Evolutionary conservation across 768 basidiomycete genomes (phyloP), one percentile per base, ranked within the genome.

Genomic region (Rhodosporidiobolus odoratus): DNA sequence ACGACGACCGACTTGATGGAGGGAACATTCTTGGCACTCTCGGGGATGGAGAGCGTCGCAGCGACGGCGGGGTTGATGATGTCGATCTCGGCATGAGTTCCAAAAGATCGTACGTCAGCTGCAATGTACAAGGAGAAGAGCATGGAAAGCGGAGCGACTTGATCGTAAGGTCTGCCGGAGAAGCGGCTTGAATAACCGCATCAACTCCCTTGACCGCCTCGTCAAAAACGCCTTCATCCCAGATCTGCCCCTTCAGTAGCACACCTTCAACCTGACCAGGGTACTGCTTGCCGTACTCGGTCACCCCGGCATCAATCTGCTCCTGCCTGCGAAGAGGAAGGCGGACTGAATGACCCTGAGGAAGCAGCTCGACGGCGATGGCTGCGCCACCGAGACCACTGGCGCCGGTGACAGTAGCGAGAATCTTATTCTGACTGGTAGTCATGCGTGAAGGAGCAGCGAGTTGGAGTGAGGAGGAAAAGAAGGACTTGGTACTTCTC

Each of bases 1-100:
- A 52, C 37, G 16, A 70, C 69, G 50, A 66, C 30, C 40, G 64
- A 56, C 41, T 65, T 65, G 41, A 70, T 64, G 5, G n/a, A 40
- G 3, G 41, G 7, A 27, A 25, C 37, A n/a, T 52, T 65, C 17
- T 56, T 32, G 16, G 63, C 63, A 7, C 45, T 3, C 27, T 52
- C 27, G 17, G 65, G 56, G 25, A 65, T 53, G 17, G 63, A 65
- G 34, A 65, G 56, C 43, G 63, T 65, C 6, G 63, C 69, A 35
- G 59, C 2, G 43, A 65, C 34, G 17, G 63, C 63, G 37, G 57
- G 63, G 13, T 62, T 52, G 58, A 70, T 47, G 30, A 53, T 37
- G 41, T 53, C 68, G 30, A 41, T 30, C 34, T 61, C 59, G 35
- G 59, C 40, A 41, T 62, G 12, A 50, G 48, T 19, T 56, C 32